These are phyloP conservation scores for Penicillium verhagenii DNA, from an alignment of 495 filamentous ascomycete species.

Conservation along the genomic window DNA sequence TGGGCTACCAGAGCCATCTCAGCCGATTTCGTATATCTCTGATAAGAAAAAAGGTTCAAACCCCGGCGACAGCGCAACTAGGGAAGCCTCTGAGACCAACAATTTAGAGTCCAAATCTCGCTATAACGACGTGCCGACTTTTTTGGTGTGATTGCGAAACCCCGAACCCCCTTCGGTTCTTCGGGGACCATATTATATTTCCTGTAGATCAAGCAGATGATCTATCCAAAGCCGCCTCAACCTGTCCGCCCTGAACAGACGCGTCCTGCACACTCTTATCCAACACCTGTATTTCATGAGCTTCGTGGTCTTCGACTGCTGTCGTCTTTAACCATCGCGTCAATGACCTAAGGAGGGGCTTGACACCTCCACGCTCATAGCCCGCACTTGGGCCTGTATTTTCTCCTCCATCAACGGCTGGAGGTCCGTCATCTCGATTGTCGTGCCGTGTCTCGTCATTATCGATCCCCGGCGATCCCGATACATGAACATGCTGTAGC, in stretches of 20 bases:
- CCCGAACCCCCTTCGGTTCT: not conserved
- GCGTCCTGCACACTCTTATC: not conserved
- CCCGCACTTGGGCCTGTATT: constrained; percentile 33
- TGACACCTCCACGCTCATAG: constrained; percentile 32
- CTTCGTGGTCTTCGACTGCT: not conserved
- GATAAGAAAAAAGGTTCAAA: constrained; percentile 14
- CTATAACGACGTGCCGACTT: constrained; percentile 48
- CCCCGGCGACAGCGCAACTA: constrained; percentile 12
- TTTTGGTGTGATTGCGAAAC: constrained; percentile 37
- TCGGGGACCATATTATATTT: not conserved
- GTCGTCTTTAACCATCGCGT: constrained; percentile 15
- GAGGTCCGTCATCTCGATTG: constrained; percentile 25
- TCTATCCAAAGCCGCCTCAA: not conserved
- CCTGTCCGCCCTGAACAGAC: not conserved
- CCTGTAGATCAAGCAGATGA: not conserved
- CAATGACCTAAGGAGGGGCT: constrained; percentile 19
- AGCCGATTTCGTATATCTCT: constrained; percentile 16
- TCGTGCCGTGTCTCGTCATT: constrained; percentile 31
- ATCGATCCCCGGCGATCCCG: constrained; percentile 33
- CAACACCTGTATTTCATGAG: constrained; percentile 2
- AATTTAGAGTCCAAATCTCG: constrained; percentile 31
- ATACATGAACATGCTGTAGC: constrained; percentile 39
- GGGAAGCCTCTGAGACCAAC: constrained; percentile 12
- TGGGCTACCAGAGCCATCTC: constrained; percentile 36
- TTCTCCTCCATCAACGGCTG: constrained; percentile 32